A percentile compares a stretch with the other conserved stretches of the same genome.
phyloP scores from a whole-genome alignment of 441 rosid genomes.

The Capsella rubella region DNA sequence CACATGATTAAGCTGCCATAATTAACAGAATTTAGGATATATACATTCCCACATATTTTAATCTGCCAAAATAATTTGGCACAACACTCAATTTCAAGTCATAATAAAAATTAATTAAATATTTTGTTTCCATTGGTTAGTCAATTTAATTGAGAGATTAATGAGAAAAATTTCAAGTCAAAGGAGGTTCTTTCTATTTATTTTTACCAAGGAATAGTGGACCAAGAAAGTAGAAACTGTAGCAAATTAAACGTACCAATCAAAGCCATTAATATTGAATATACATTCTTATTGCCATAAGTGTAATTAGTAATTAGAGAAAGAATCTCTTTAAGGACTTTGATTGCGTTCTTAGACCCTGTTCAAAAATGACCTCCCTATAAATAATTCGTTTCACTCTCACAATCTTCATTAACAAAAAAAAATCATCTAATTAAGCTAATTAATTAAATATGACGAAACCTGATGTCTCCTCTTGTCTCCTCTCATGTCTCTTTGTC shows the following conservation, averaged over 20 bases:
- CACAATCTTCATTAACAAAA: neutral
- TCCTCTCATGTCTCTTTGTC: constrained; percentile 37
- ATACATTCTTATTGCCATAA: constrained; percentile 20
- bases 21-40: constrained; percentile 19
- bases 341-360: constrained; percentile 26
- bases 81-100: neutral
- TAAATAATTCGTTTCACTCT: constrained; percentile 18
- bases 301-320: constrained; percentile 1
- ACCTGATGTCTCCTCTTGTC: constrained; percentile 15
- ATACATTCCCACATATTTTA: neutral
- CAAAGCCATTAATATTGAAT: constrained; percentile 31
- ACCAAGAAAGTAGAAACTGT: constrained; percentile 33
- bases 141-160: neutral
- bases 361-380: constrained; percentile 11
- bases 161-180: neutral
- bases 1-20: constrained; percentile 29
- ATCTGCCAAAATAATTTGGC: constrained; percentile 1
- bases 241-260: constrained; percentile 22
- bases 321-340: constrained; percentile 19
- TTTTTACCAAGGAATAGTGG: neutral
- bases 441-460: constrained; percentile 16
- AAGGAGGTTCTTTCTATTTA: constrained; percentile 8
- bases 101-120: neutral
- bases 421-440: neutral
- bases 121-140: neutral